Conservation (phyloP, 108 stramenopile genomes). For the Nitzschia sp. region DNA sequence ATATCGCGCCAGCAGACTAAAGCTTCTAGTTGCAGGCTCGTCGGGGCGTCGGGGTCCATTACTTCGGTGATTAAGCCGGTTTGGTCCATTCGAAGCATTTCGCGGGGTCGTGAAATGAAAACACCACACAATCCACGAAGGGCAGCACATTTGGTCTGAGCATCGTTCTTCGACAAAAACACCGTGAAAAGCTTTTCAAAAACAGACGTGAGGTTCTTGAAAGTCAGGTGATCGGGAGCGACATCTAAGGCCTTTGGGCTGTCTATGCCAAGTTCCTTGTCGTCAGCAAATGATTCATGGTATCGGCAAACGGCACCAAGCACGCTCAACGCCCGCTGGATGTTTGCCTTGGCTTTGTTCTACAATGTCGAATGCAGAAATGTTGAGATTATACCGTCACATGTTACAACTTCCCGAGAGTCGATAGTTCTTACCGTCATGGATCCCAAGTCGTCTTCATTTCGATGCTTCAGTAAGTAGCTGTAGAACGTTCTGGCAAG, state of each 20-base stretch:
- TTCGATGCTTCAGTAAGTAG: constrained; percentile 61
- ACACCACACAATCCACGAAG: constrained; percentile 74
- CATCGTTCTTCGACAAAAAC: constrained; percentile 65
- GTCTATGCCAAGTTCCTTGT: constrained; percentile 22
- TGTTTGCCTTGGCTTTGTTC: constrained; percentile 44
- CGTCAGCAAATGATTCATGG: constrained; percentile 30
- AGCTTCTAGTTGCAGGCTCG: constrained; percentile 66
- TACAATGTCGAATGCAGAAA: no score
- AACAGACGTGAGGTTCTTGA: constrained; percentile 43
- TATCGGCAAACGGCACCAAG: constrained; percentile 74
- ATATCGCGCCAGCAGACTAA: constrained; percentile 82
- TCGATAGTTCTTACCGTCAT: constrained; percentile 12
- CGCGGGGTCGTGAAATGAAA: constrained; percentile 77
- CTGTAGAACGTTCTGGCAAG: constrained; percentile 76
- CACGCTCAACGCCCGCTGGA: constrained; percentile 68
- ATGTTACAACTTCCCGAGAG: no score
- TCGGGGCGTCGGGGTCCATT: constrained; percentile 50
- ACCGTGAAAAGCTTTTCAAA: constrained; percentile 63
- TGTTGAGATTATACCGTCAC: no score
- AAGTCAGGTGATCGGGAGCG: constrained; percentile 23
- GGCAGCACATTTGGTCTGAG: constrained; percentile 66
- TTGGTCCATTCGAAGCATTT: constrained; percentile 75
- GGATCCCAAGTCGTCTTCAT: constrained; percentile 39
- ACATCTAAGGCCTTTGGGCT: background rate
- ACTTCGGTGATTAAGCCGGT: constrained; percentile 61